Conservation (phyloP, 768 basidiomycete genomes). For the Mycena belliarum region DNA sequence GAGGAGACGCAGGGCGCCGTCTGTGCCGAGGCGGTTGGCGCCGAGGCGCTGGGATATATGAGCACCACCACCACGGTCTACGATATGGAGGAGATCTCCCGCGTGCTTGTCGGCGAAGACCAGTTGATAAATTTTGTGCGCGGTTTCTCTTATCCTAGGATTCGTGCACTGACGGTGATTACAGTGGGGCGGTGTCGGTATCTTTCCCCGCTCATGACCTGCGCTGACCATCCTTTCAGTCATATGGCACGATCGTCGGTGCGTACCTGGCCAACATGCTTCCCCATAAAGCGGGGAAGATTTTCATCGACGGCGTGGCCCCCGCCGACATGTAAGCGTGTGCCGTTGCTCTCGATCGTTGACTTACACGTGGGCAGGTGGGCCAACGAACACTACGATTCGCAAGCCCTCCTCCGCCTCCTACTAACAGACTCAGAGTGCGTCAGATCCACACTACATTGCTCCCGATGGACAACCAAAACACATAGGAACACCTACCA, state of each 20-base stretch:
- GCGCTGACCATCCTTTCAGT: background rate
- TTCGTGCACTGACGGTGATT: background rate
- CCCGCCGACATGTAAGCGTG: conserved; percentile 10
- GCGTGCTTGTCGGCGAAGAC: conserved; percentile 14
- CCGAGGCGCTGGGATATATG: conserved; percentile 16
- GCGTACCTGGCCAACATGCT: conserved; percentile 21
- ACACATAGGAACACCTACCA: conserved; percentile 18
- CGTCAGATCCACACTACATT: background rate
- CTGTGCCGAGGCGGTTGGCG: conserved; percentile 17
- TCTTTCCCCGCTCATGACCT: too few species aligned
- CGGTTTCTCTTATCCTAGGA: background rate
- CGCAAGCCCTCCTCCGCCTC: conserved; percentile 13
- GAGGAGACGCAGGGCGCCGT: conserved; percentile 11
- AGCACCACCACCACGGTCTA: conserved; percentile 20
- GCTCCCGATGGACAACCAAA: background rate
- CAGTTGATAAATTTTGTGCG: conserved; percentile 19
- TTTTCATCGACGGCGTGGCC: conserved; percentile 18
- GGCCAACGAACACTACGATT: conserved; percentile 18
- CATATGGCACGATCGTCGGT: conserved; percentile 18
- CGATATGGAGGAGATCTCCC: conserved; percentile 22
- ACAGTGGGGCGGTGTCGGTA: conserved; percentile 18
- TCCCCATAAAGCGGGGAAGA: conserved; percentile 20
- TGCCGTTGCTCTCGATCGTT: background rate
- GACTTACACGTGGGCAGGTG: background rate
- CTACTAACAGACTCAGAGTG: conserved; percentile 19